Percentiles rank a stretch among this genome's conserved stretches.
Conservation (phyloP, 2,329 filamentous ascomycete species). For the Alternaria infectoria region DNA sequence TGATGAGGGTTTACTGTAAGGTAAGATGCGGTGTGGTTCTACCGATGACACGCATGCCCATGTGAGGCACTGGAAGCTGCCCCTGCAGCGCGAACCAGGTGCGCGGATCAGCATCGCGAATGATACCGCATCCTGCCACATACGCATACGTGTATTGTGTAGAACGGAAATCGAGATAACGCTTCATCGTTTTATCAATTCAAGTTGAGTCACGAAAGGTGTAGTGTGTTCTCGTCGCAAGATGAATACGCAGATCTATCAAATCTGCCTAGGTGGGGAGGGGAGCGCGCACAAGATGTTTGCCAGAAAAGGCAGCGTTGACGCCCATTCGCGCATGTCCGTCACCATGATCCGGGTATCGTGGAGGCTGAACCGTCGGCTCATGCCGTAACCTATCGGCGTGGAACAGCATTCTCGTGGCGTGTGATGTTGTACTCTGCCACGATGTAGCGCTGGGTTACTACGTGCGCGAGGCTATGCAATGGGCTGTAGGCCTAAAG, state of each 20-base stretch:
- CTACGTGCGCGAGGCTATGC: conserved; percentile 2
- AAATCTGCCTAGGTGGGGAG: background rate
- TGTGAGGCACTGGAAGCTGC: conserved; percentile 1
- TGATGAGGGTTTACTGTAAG: background rate
- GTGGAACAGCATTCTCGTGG: background rate
- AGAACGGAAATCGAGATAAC: background rate
- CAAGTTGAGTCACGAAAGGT: background rate
- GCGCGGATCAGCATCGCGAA: background rate
- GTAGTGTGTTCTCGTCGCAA: background rate
- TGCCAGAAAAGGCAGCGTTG: background rate
- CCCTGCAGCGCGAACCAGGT: conserved; percentile 2
- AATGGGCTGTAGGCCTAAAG: background rate
- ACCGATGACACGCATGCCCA: background rate
- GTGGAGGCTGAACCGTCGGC: background rate
- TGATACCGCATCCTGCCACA: background rate
- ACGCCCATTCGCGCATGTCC: background rate
- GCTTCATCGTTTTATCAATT: background rate
- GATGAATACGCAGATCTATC: background rate
- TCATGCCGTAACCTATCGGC: background rate
- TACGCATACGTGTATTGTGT: background rate
- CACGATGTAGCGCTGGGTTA: conserved; percentile 7
- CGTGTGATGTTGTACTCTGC: conserved; percentile 2
- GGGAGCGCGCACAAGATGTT: background rate
- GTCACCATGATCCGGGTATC: background rate
- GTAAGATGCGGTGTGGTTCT: conserved; percentile 1